Conservation (phyloP, 208 protist genomes). For the Wallacemonas rigidus region DNA sequence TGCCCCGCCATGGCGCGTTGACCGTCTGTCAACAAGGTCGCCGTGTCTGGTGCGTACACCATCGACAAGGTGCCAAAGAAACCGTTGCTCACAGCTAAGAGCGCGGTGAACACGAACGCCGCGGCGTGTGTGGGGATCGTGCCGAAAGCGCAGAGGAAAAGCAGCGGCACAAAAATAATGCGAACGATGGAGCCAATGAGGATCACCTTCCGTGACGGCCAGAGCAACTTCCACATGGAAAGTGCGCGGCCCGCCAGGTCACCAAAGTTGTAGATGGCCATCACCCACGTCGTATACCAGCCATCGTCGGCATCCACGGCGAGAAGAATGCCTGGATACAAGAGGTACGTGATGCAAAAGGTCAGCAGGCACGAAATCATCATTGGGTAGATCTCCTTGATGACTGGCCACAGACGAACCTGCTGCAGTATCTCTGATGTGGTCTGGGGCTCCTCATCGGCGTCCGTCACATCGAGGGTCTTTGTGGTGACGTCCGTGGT, state of each 20-base stretch:
- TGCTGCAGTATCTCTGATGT: constrained; percentile 71
- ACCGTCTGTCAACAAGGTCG: constrained; percentile 44
- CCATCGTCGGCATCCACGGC: constrained; percentile 46
- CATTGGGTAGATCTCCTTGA: constrained; percentile 78
- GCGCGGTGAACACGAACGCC: constrained; percentile 51
- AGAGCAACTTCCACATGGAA: constrained; percentile 50
- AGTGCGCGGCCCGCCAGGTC: constrained; percentile 60
- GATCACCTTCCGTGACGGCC: constrained; percentile 39
- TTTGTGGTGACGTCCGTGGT: neutral
- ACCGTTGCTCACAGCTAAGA: constrained; percentile 74
- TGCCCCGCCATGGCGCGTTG: constrained; percentile 72
- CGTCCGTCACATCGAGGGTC: neutral
- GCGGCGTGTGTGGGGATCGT: constrained; percentile 53
- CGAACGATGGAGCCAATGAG: constrained; percentile 42
- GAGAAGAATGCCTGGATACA: constrained; percentile 79
- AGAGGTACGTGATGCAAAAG: constrained; percentile 67
- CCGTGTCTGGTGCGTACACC: constrained; percentile 64
- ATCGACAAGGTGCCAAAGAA: constrained; percentile 78
- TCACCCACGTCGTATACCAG: constrained; percentile 78
- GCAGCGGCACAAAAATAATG: constrained; percentile 67
- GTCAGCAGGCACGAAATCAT: constrained; percentile 69
- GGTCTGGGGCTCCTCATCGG: constrained; percentile 27
- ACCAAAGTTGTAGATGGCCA: constrained; percentile 70
- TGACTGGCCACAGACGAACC: constrained; percentile 58
- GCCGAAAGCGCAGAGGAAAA: constrained; percentile 67